A percentile compares a stretch with the other conserved stretches of the same genome.
Conservation (phyloP, 2,329 filamentous ascomycete genomes). For the Sordariomycetes sp. region DNA sequence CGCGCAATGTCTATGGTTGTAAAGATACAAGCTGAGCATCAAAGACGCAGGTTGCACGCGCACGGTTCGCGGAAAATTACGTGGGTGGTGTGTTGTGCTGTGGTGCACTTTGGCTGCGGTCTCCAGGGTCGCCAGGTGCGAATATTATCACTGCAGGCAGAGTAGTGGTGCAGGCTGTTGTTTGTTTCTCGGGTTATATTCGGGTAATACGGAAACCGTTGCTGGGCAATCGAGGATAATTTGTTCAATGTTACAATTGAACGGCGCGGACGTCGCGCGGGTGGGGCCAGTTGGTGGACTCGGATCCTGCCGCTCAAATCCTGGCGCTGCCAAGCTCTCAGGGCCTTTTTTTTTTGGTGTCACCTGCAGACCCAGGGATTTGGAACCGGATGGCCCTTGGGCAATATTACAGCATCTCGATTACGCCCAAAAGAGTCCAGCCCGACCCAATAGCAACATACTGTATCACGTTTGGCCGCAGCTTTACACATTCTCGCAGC, state of each 20-base stretch:
- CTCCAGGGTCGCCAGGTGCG: background rate
- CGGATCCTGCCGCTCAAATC: background rate
- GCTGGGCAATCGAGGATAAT: background rate
- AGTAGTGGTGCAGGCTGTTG: background rate
- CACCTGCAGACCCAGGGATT: no score
- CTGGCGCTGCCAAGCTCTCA: no score
- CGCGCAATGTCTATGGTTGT: no score
- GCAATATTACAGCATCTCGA: no score
- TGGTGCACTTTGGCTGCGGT: background rate
- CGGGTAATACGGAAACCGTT: constrained; percentile 2
- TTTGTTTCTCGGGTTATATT: constrained; percentile 3
- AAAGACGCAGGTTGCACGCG: background rate
- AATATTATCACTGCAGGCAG: background rate
- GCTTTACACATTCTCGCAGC: no score
- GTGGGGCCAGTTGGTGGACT: background rate
- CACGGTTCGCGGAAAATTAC: background rate
- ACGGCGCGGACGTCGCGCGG: background rate
- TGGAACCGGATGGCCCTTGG: no score
- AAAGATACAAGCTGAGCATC: no score
- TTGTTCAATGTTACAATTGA: no score
- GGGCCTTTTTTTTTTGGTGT: no score
- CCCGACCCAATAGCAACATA: no score
- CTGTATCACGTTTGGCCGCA: no score
- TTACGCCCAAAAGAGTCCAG: no score
- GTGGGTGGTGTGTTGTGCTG: background rate